These are phyloP conservation scores for Aspergillus udagawae DNA, from an alignment of 2,329 filamentous ascomycete genomes.

Conservation along the genomic window DNA sequence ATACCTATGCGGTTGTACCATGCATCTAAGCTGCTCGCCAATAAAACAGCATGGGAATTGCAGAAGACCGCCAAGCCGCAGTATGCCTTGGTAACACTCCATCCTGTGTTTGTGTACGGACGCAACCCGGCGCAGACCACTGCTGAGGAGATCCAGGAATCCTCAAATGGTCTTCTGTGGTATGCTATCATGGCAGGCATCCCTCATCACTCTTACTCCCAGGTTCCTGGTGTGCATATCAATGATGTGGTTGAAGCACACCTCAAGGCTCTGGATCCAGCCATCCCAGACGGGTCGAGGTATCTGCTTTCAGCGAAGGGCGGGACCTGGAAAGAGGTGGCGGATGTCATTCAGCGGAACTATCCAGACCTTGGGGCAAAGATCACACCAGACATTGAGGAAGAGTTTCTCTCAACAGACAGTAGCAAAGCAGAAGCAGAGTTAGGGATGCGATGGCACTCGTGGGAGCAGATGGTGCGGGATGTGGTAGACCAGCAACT, in stretches of 20 bases:
- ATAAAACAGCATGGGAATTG: slow-evolving; percentile 20
- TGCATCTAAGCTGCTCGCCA: slow-evolving; percentile 23
- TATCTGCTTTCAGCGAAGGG: slow-evolving; percentile 13
- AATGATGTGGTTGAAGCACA: slow-evolving; percentile 25
- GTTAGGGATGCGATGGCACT: slow-evolving; percentile 20
- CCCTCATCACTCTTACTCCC: background rate
- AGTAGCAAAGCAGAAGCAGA: slow-evolving; percentile 17
- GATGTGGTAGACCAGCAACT: slow-evolving; percentile 22
- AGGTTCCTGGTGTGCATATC: slow-evolving; percentile 18
- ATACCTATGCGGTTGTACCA: slow-evolving; percentile 18
- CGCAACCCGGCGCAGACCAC: slow-evolving; percentile 18
- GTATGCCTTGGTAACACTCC: slow-evolving; percentile 19
- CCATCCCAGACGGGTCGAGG: slow-evolving; percentile 16
- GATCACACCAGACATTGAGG: slow-evolving; percentile 5
- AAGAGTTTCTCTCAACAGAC: slow-evolving; percentile 5
- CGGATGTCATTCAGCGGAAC: slow-evolving; percentile 6
- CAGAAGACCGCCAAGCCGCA: slow-evolving; percentile 11
- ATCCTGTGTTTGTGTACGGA: slow-evolving; percentile 21
- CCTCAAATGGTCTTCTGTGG: slow-evolving; percentile 15
- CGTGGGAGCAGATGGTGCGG: slow-evolving; percentile 15
- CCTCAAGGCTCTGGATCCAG: slow-evolving; percentile 16
- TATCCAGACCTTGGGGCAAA: slow-evolving; percentile 14
- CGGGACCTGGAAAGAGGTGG: slow-evolving; percentile 14
- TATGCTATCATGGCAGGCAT: slow-evolving; percentile 11
- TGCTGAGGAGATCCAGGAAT: slow-evolving; percentile 6